Evolutionary conservation across 2,329 filamentous ascomycete genomes (phyloP).

Genomic region (Zymoseptoria brevis): DNA sequence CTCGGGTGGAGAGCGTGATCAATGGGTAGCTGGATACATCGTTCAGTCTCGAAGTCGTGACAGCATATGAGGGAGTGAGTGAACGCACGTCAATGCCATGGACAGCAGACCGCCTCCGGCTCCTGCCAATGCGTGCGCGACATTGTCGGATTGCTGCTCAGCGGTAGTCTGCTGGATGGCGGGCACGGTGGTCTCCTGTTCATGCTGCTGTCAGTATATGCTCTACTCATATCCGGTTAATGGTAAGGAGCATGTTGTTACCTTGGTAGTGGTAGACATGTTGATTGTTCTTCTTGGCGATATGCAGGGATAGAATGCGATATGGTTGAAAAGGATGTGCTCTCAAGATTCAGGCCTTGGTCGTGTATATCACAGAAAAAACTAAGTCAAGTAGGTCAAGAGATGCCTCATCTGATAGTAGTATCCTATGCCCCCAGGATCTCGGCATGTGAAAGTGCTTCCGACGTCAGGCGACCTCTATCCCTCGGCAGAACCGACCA

Average conservation of each 20-base stretch:
- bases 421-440: neutral
- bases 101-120: constrained; percentile 89
- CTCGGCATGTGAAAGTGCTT: neutral
- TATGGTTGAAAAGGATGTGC: neutral
- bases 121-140: constrained; percentile 87
- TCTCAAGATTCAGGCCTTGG: neutral
- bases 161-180: constrained; percentile 46
- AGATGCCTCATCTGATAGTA: no score
- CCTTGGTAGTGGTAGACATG: neutral
- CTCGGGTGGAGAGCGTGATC: constrained; percentile 93
- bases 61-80: neutral
- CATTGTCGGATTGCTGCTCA: constrained; percentile 86
- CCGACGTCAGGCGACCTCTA: neutral
- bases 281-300: neutral
- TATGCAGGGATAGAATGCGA: no score
- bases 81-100: constrained; percentile 79
- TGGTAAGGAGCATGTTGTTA: neutral
- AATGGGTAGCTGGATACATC: constrained; percentile 66
- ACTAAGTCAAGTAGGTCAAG: no score
- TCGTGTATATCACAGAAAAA: neutral
- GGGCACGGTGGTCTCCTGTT: neutral
- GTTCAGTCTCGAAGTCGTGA: constrained; percentile 5
- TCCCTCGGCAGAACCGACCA: neutral
- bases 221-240: neutral
- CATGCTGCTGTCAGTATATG: neutral